Evolutionary conservation across 1,284 basidiomycete species (phyloP).

Genomic region (Austropuccinia psidii): DNA sequence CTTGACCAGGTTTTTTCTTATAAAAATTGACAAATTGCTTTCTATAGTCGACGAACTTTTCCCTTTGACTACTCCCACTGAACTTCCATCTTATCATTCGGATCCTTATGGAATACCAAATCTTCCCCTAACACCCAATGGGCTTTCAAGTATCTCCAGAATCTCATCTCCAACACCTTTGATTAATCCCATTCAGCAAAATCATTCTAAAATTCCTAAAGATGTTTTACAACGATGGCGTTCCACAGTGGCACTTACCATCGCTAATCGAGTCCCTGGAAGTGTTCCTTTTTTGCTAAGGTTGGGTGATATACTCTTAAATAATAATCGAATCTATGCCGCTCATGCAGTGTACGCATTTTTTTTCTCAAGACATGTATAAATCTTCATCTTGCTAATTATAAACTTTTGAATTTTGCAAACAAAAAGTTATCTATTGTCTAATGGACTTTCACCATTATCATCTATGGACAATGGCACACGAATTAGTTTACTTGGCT

Average conservation of each 20-base stretch:
- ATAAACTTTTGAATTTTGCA: conserved; percentile 37
- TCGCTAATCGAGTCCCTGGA: conserved; percentile 60
- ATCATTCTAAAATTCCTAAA: conserved; percentile 53
- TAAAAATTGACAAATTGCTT: background rate
- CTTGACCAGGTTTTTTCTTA: conserved; percentile 41
- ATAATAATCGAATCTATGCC: conserved; percentile 68
- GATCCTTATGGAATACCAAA: conserved; percentile 40
- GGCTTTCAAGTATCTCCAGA: conserved; percentile 20
- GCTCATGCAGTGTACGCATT: conserved; percentile 75
- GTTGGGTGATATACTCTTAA: conserved; percentile 71
- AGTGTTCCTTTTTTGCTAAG: conserved; percentile 67
- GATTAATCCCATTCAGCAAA: conserved; percentile 56
- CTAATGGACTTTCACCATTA: conserved; percentile 69
- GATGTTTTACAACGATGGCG: conserved; percentile 69
- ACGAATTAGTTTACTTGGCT: conserved; percentile 54
- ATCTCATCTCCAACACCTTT: conserved; percentile 54
- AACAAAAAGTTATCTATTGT: conserved; percentile 67
- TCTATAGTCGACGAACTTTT: conserved; percentile 65
- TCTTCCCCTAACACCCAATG: conserved; percentile 47
- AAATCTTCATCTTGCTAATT: background rate
- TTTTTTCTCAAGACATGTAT: conserved; percentile 6
- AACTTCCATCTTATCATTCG: background rate
- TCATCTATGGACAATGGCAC: conserved; percentile 49
- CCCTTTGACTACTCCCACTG: conserved; percentile 49
- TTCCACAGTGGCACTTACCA: conserved; percentile 74